Percentiles rank a stretch among this genome's conserved stretches.
These are phyloP conservation scores for Henningerozyma blattae DNA, from an alignment of 805 yeast genomes.

Conservation along the genomic window DNA sequence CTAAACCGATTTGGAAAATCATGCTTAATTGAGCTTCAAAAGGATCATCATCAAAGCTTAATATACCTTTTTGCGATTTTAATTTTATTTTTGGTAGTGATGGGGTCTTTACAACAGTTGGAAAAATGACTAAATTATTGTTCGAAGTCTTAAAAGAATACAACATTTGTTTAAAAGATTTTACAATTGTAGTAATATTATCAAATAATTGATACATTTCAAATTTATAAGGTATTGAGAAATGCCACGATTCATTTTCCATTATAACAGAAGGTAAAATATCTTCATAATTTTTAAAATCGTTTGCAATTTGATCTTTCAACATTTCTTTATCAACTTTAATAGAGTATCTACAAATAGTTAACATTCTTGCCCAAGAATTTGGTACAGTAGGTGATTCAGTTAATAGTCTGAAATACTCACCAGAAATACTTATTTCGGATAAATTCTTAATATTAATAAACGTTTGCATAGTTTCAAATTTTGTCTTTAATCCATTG, in stretches of 20 bases:
- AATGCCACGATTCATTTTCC: conserved; percentile 32
- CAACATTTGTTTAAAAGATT: conserved; percentile 50
- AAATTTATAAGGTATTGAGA: conserved; percentile 61
- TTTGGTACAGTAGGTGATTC: conserved; percentile 38
- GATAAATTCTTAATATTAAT: conserved; percentile 11
- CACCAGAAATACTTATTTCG: conserved; percentile 18
- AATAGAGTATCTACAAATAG: conserved; percentile 27
- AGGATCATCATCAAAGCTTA: conserved; percentile 78
- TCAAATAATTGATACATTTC: conserved; percentile 72
- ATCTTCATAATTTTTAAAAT: conserved; percentile 6
- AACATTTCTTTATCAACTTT: conserved; percentile 22
- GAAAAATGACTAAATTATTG: conserved; percentile 27
- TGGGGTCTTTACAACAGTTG: conserved; percentile 28
- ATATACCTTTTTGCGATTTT: conserved; percentile 41
- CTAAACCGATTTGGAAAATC: conserved; percentile 50
- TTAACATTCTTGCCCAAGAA: conserved; percentile 38
- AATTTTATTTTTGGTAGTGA: conserved; percentile 47
- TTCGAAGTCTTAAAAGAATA: conserved; percentile 35
- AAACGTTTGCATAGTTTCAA: conserved; percentile 29
- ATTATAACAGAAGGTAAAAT: conserved; percentile 28
- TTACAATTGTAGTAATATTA: conserved; percentile 53
- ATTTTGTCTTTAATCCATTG: conserved; percentile 35
- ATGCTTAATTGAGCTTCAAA: conserved; percentile 65
- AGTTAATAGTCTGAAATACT: conserved; percentile 33
- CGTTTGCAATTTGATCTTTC: conserved; percentile 8